Evolutionary conservation across 345 rosid genomes (phyloP).

Genomic region (Moringa oleifera): DNA sequence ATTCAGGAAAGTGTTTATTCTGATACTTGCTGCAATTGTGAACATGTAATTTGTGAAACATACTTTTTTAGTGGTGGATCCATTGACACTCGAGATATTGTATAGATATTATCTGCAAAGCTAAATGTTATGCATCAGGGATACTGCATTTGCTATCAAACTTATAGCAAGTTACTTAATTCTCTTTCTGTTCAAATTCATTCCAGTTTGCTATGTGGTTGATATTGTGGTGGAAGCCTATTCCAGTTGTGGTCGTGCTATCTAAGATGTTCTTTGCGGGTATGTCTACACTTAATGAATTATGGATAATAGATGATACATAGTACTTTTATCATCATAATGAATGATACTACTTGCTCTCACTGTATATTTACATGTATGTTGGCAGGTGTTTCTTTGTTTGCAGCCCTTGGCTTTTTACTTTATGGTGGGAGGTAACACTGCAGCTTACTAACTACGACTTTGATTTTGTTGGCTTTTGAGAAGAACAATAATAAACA

Average conservation of each 20-base stretch:
- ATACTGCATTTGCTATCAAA: neutral
- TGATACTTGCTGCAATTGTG: too few species aligned
- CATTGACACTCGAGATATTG: too few species aligned
- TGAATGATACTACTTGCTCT: conserved; percentile 16
- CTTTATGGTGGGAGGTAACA: conserved; percentile 91
- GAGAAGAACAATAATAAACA: too few species aligned
- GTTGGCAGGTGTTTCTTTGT: conserved; percentile 66
- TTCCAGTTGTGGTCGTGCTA: conserved; percentile 43
- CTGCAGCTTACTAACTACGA: neutral
- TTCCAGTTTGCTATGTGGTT: conserved; percentile 77
- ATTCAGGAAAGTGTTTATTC: too few species aligned
- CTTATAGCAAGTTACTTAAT: neutral
- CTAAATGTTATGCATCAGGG: neutral
- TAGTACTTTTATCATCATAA: neutral
- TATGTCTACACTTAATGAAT: conserved; percentile 16
- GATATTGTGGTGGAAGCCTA: conserved; percentile 75
- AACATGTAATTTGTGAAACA: too few species aligned
- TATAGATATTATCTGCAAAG: neutral
- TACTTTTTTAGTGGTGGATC: too few species aligned
- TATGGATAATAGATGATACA: neutral
- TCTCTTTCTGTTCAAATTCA: conserved; percentile 7
- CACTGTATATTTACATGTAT: neutral
- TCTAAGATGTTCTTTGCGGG: conserved; percentile 91
- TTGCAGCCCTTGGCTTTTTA: conserved; percentile 83
- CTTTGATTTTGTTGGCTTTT: too few species aligned